Evolutionary conservation across 345 rosid species (phyloP), one percentile per base, ranked within the genome.

Genomic region (Camelina laxa): DNA sequence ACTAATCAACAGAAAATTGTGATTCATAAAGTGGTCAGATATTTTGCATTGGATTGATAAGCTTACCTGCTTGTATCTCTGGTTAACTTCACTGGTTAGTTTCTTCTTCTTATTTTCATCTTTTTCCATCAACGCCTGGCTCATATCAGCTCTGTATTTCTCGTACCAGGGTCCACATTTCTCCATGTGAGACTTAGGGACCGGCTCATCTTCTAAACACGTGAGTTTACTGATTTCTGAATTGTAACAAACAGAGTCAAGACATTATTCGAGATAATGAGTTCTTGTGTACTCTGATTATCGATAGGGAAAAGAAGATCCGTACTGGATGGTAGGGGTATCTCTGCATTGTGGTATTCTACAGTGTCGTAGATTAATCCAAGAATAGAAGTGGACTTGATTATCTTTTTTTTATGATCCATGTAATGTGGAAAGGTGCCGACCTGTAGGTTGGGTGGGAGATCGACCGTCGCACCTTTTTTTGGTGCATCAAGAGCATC

Each of bases 401-500:
- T 90, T 9, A 0, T 6, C 11, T 75, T 55, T 50, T 0, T 7
- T 9, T 77, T 42, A 60, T 72, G 82, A 63, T 75, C 87, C 97
- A 93, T 84, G 76, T 85, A 72, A 60, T 84, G 89, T 4, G 98
- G 98, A 48, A 78, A 89, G n/a, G 7, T 31, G 6, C 76, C 71
- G 7, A 85, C 73, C 76, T 50, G 72, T 77, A 93, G 44, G 0
- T 74, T 65, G 6, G 42, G 10, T 0, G 96, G 94, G 50, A 89
- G 64, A 74, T 82, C 70, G 27, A 89, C 69, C 88, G 82, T 80
- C 50, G 87, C 90, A 6, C 84, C 58, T 11, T 77, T 84, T 56
- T 92, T 92, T 0, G 93, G 86, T 58, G 97, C 96, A 84, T 91
- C 97, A 10, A 94, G 60, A 61, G 98, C 91, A 72, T 91, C 90